phyloP scores from a whole-genome alignment of 2,329 filamentous ascomycete genomes.

The Alternaria sp. region DNA sequence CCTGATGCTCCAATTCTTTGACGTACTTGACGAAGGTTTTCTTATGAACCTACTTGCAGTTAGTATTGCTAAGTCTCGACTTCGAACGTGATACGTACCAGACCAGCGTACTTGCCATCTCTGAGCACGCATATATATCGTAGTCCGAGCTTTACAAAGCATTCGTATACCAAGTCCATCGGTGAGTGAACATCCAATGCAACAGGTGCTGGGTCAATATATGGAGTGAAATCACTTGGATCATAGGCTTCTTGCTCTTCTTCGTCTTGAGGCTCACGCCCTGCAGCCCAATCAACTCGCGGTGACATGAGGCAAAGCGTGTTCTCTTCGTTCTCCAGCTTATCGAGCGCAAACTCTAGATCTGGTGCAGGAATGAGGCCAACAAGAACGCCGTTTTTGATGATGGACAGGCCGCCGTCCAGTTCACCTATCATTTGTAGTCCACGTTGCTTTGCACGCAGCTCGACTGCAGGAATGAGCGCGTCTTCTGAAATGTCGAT shows the following conservation, averaged over 20 bases:
- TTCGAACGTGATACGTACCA: conserved; percentile 63
- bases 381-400: conserved; percentile 79
- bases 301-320: conserved; percentile 83
- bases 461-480: conserved; percentile 74
- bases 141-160: conserved; percentile 91
- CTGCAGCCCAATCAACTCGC: conserved; percentile 56
- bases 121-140: conserved; percentile 89
- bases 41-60: conserved; percentile 73
- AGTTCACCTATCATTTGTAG: conserved; percentile 87
- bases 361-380: conserved; percentile 94
- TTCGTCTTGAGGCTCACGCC: conserved; percentile 60
- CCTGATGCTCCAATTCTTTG: conserved; percentile 73
- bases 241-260: conserved; percentile 56
- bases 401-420: conserved; percentile 87
- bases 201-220: conserved; percentile 90
- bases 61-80: neutral
- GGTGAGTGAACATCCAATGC: conserved; percentile 86
- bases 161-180: conserved; percentile 95
- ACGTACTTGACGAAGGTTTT: conserved; percentile 96
- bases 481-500: conserved; percentile 90
- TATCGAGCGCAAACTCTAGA: conserved; percentile 89
- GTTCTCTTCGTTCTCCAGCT: conserved; percentile 74
- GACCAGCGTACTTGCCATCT: conserved; percentile 84
- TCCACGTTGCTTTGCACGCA: conserved; percentile 80
- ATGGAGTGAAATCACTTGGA: conserved; percentile 85